phyloP scores from a whole-genome alignment of 208 protist species.

The Crithidia mellificae region DNA sequence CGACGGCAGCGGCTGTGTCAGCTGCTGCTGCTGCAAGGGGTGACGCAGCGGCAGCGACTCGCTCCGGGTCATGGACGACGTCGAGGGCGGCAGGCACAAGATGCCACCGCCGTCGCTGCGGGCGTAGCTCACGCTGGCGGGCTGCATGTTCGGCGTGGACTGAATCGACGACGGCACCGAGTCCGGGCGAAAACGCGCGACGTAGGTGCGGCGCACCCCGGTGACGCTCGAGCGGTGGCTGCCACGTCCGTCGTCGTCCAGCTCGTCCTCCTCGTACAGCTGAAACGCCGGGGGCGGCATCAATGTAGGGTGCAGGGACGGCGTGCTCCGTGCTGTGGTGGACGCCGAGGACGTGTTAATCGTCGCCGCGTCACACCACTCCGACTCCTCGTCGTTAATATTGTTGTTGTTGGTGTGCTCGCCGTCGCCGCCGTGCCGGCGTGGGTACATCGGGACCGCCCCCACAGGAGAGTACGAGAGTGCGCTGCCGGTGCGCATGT shows the following conservation, averaged over 20 bases:
- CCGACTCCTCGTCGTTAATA: constrained; percentile 30
- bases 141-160: constrained; percentile 35
- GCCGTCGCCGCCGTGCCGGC: constrained; percentile 13
- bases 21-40: constrained; percentile 4
- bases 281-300: constrained; percentile 29
- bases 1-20: neutral
- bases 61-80: constrained; percentile 16
- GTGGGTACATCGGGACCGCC: neutral
- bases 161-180: constrained; percentile 31
- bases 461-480: neutral
- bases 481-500: constrained; percentile 1
- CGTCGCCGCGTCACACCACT: constrained; percentile 31
- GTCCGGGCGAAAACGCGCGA: constrained; percentile 28
- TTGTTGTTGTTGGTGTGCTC: too few relatives aligned
- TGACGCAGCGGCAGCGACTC: neutral
- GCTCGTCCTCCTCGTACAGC: constrained; percentile 35
- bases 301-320: constrained; percentile 27
- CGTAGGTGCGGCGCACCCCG: constrained; percentile 20
- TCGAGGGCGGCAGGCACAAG: constrained; percentile 30
- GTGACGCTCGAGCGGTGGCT: constrained; percentile 14
- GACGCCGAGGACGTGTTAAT: constrained; percentile 23
- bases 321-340: constrained; percentile 32
- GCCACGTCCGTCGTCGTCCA: constrained; percentile 24
- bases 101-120: constrained; percentile 32
- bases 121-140: constrained; percentile 20